Base-by-base conservation (phyloP, 2,329 filamentous ascomycete genomes). In the Ascocoryne sarcoides region DNA sequence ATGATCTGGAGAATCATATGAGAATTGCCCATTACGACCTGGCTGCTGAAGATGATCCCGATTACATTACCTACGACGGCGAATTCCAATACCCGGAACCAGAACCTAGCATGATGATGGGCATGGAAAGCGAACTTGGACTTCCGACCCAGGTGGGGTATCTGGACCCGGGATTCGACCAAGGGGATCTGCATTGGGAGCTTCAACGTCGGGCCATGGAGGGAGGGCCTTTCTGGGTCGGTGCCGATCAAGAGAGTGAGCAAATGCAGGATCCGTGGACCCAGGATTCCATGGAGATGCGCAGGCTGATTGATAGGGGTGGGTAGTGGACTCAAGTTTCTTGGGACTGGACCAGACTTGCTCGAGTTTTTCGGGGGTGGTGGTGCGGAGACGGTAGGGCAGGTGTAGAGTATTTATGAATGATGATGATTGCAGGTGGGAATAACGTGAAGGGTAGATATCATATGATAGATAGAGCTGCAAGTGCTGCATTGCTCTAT, bases 1-100 rank as follows among this genome's bases (percentile, higher is more conserved):
- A 74, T 46, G 73, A 80, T 52, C 62, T 79, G 3, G 68, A 70
- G 48, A 59, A 69, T 5, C 77, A 82, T 52, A 64, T 76, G 61
- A 67, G 62, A 32, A 26, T 21, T 7, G 19, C 31, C 21, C 21
- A 39, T 32, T n/a, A n/a, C n/a, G n/a, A n/a, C n/a, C n/a, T n/a
- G n/a, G n/a, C n/a, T n/a, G n/a, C n/a, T n/a, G n/a, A n/a, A n/a
- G n/a, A n/a, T n/a, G n/a, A n/a, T n/a, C n/a, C n/a, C n/a, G n/a
- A n/a, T n/a, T n/a, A n/a, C n/a, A n/a, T n/a, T n/a, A n/a, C n/a
- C n/a, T n/a, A n/a, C n/a, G n/a, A n/a, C n/a, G n/a, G n/a, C n/a
- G n/a, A n/a, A n/a, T 36, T 42, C 23, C 36, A 35, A 4, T 37
- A 29, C 30, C 15, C 36, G 14, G 26, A 35, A 10, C 28, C 36